phyloP scores from a whole-genome alignment of 208 protist genomes.

The Wallacemonas sp. region DNA sequence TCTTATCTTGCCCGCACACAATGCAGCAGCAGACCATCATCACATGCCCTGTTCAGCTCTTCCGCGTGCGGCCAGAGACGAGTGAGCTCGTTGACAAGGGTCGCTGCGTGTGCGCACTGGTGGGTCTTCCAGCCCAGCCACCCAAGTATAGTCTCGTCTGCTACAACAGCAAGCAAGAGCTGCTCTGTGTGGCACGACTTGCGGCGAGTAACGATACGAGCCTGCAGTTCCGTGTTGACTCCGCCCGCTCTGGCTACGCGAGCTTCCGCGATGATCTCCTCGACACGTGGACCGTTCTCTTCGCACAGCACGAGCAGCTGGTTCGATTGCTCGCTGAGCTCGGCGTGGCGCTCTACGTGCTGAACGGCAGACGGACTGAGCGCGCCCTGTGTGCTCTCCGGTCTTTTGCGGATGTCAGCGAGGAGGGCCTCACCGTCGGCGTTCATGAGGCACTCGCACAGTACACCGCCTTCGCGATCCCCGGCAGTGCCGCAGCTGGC shows the following conservation, averaged over 20 bases:
- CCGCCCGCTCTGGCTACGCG: constrained; percentile 36
- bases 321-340: constrained; percentile 54
- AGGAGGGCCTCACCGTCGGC: constrained; percentile 3
- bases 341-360: constrained; percentile 60
- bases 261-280: constrained; percentile 66
- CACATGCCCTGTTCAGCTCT: constrained; percentile 53
- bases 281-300: constrained; percentile 58
- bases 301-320: constrained; percentile 38
- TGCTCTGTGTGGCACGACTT: constrained; percentile 60
- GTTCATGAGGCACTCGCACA: constrained; percentile 31
- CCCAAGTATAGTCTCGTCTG: constrained; percentile 82
- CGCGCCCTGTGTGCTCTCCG: constrained; percentile 1
- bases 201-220: constrained; percentile 31
- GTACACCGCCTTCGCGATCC: constrained; percentile 51
- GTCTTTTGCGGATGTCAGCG: neutral
- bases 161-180: constrained; percentile 71
- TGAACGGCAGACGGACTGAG: constrained; percentile 36
- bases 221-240: constrained; percentile 7
- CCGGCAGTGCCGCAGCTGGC: neutral
- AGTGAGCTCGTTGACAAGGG: constrained; percentile 52
- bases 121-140: constrained; percentile 40
- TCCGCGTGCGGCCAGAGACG: constrained; percentile 34
- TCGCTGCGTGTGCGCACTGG: constrained; percentile 67
- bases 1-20: neutral
- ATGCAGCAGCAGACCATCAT: constrained; percentile 78